phyloP scores from a whole-genome alignment of 768 basidiomycete species.

The Agaricus blazei region DNA sequence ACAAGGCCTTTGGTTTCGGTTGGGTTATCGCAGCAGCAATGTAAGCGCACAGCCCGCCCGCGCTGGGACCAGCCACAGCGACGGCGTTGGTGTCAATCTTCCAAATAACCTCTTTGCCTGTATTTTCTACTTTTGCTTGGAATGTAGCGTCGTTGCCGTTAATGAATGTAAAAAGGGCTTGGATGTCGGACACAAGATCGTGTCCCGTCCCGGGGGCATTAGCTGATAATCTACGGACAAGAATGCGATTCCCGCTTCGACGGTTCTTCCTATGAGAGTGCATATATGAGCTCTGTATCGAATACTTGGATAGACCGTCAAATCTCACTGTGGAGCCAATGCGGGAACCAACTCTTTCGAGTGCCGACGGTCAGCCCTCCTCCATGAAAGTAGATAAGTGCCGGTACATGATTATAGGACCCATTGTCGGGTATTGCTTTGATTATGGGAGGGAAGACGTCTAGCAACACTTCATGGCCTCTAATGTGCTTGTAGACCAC shows the following conservation, averaged over 20 bases:
- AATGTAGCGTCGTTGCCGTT: conserved; percentile 11
- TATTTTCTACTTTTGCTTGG: not conserved
- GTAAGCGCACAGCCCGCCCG: conserved; percentile 62
- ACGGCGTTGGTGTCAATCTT: conserved; percentile 39
- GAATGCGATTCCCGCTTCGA: conserved; percentile 46
- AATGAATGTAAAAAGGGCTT: conserved; percentile 50
- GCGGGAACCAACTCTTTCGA: conserved; percentile 56
- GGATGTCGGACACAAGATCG: conserved; percentile 52
- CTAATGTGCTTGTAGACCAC: conserved; percentile 17
- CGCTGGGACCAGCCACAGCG: conserved; percentile 52
- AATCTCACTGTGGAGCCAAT: conserved; percentile 53
- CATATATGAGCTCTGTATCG: not conserved
- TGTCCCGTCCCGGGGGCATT: conserved; percentile 48
- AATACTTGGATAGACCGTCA: not conserved
- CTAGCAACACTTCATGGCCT: conserved; percentile 11
- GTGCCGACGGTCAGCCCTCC: conserved; percentile 62
- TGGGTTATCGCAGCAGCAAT: conserved; percentile 44
- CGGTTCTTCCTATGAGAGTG: conserved; percentile 35
- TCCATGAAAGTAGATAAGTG: conserved; percentile 42
- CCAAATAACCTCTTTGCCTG: conserved; percentile 14
- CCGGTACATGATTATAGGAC: conserved; percentile 17
- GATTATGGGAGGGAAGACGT: conserved; percentile 18
- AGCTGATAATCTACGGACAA: conserved; percentile 63
- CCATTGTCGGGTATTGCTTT: not conserved
- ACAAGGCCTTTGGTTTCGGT: conserved; percentile 48